Base-by-base conservation (phyloP, 164 flowering plant genomes). In the Nelumbo lutea region DNA sequence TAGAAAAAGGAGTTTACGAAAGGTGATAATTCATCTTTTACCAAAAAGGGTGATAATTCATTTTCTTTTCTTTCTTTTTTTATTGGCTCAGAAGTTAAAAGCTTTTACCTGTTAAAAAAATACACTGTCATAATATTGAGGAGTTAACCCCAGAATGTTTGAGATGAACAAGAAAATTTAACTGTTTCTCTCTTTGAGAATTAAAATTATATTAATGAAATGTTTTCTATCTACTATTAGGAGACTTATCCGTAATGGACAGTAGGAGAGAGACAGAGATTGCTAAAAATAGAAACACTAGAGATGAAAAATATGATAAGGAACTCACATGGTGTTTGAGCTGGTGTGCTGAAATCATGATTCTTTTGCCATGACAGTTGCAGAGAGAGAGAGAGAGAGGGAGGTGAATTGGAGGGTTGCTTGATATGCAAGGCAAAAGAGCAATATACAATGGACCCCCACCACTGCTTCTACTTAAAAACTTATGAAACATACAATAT, bases 371-470 rank as follows among this genome's bases (percentile, higher is more conserved):
- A 85, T 87, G 90, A 83, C 84, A 79, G 84, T 82, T 78, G 77
- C 76, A 76, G 78, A 79, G 76, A 76, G 73, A 50, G 48, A 46
- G 48, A 46, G 48, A 46, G 48, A 50, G 53, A 50, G 53, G 11
- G 77, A 69, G 72, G 77, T 78, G 80, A 77, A 75, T 74, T 77
- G 72, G 56, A 69, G 68, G 75, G 83, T 88, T 89, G 96, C 98
- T 94, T 91, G 91, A 87, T 76, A 79, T 75, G 78, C 88, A 90
- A 90, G 94, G 92, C 86, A 88, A 88, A 76, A 81, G 79, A 83
- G 83, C 90, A 82, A 83, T 83, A 73, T 76, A 84, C 90, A 88
- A 87, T 88, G 93, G 93, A 83, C 87, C 89, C 9, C 85, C 86
- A 78, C 84, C 83, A 76, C 76, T 78, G 70, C 75, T 71, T 66